Evolutionary conservation across 1,139 yeast species (phyloP).

Genomic region (Lodderomyces jiufengensis): DNA sequence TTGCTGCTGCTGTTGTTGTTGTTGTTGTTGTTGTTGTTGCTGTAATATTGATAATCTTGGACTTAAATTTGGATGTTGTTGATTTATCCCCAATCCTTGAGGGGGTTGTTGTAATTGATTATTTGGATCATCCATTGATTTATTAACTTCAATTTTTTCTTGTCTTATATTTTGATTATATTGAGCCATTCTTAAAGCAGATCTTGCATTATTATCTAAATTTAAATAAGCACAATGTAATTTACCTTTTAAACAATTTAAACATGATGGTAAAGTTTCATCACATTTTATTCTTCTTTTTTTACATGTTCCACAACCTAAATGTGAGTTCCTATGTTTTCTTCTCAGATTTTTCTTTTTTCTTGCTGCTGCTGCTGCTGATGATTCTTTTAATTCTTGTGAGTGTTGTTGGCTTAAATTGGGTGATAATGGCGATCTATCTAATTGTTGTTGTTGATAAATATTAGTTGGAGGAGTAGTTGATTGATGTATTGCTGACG

Average conservation of each 20-base stretch:
- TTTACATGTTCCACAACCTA: constrained; percentile 65
- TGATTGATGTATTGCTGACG: not conserved
- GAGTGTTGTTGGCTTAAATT: constrained; percentile 1
- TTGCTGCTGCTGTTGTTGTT: constrained; percentile 3
- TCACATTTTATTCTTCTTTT: constrained; percentile 66
- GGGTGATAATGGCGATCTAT: not conserved
- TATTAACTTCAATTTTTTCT: constrained; percentile 21
- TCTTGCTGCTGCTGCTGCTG: constrained; percentile 2
- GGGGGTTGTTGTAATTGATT: not conserved
- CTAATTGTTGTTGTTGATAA: not conserved
- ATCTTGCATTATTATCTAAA: constrained; percentile 47
- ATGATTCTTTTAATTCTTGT: constrained; percentile 6
- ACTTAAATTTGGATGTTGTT: not conserved
- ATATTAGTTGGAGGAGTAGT: not conserved
- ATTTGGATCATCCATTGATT: constrained; percentile 4
- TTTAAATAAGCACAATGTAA: constrained; percentile 53
- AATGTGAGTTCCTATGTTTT: constrained; percentile 61
- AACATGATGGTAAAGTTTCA: constrained; percentile 59
- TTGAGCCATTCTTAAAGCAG: constrained; percentile 51
- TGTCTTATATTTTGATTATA: constrained; percentile 42
- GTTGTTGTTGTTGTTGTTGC: constrained; percentile 6
- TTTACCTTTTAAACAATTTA: constrained; percentile 59
- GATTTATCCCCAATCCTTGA: not conserved
- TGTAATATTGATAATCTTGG: constrained; percentile 1
- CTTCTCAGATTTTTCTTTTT: constrained; percentile 50